Conservation (phyloP, 2,329 filamentous ascomycete species). For the Pezicula neosporulosa region DNA sequence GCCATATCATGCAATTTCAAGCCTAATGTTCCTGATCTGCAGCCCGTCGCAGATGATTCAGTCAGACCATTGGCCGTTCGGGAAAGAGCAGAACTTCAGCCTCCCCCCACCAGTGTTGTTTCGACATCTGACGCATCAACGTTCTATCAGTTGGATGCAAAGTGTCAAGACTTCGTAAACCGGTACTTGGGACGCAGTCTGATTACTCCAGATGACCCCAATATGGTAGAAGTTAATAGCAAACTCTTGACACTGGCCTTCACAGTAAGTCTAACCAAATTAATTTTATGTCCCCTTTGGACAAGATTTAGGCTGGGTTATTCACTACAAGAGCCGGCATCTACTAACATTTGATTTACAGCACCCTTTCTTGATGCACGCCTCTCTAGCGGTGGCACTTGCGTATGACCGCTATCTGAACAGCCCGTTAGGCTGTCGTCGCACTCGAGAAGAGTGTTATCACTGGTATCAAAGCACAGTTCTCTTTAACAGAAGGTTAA, state of each 20-base stretch:
- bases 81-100: slow-evolving; percentile 16
- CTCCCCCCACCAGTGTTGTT: slow-evolving; percentile 26
- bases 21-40: slow-evolving; percentile 22
- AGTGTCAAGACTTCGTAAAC: slow-evolving; percentile 38
- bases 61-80: slow-evolving; percentile 13
- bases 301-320: too few species aligned
- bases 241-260: slow-evolving; percentile 35
- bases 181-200: slow-evolving; percentile 36
- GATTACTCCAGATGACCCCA: slow-evolving; percentile 32
- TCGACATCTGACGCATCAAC: slow-evolving; percentile 32
- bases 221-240: slow-evolving; percentile 34
- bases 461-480: slow-evolving; percentile 44
- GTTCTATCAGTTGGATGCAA: slow-evolving; percentile 33
- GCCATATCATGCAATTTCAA: slow-evolving; percentile 46
- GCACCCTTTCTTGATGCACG: slow-evolving; percentile 50
- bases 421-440: slow-evolving; percentile 11
- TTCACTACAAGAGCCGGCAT: background rate
- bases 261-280: slow-evolving; percentile 34
- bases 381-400: slow-evolving; percentile 45
- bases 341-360: slow-evolving; percentile 13
- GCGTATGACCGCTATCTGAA: slow-evolving; percentile 46
- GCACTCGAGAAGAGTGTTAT: slow-evolving; percentile 32
- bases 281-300: too few species aligned
- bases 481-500: slow-evolving; percentile 41
- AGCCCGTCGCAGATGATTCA: slow-evolving; percentile 22